phyloP scores from a whole-genome alignment of 2,329 filamentous ascomycete genomes.

The Cucurbitaria berberidis region DNA sequence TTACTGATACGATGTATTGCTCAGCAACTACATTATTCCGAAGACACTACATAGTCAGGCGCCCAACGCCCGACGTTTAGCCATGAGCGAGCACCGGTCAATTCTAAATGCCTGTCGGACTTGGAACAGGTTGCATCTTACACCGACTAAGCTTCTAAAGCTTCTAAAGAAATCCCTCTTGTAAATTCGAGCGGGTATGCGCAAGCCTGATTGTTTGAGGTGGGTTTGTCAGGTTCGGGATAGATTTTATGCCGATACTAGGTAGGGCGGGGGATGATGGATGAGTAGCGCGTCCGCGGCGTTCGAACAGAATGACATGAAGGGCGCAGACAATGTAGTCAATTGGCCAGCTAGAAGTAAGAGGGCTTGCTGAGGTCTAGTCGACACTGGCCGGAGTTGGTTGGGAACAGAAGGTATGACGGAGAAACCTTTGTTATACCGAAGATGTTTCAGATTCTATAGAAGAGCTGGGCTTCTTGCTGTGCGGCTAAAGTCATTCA shows the following conservation, averaged over 20 bases:
- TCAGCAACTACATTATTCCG: background rate
- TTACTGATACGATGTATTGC: background rate
- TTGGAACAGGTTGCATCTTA: background rate
- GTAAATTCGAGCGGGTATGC: too few relatives aligned
- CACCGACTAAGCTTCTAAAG: too few relatives aligned
- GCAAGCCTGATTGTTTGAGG: too few relatives aligned
- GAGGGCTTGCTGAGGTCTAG: too few relatives aligned
- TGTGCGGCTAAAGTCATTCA: too few relatives aligned
- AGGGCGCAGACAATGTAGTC: background rate
- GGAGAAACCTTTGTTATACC: too few relatives aligned
- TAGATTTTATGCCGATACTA: constrained; percentile 3
- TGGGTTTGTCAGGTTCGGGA: background rate
- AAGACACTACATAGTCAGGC: background rate
- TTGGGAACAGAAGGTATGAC: too few relatives aligned
- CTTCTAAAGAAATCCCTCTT: too few relatives aligned
- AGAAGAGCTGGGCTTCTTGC: too few relatives aligned
- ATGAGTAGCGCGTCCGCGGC: background rate
- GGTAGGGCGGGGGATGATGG: too few relatives aligned
- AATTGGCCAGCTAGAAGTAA: background rate
- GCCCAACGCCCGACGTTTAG: constrained; percentile 3
- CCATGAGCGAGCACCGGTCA: background rate
- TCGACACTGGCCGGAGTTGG: too few relatives aligned
- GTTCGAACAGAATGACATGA: background rate
- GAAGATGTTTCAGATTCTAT: too few relatives aligned
- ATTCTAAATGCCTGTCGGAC: background rate